A percentile compares a stretch with the other conserved stretches of the same genome.
Evolutionary conservation across 768 basidiomycete genomes (phyloP).

Genomic region (Boletellus sp.): DNA sequence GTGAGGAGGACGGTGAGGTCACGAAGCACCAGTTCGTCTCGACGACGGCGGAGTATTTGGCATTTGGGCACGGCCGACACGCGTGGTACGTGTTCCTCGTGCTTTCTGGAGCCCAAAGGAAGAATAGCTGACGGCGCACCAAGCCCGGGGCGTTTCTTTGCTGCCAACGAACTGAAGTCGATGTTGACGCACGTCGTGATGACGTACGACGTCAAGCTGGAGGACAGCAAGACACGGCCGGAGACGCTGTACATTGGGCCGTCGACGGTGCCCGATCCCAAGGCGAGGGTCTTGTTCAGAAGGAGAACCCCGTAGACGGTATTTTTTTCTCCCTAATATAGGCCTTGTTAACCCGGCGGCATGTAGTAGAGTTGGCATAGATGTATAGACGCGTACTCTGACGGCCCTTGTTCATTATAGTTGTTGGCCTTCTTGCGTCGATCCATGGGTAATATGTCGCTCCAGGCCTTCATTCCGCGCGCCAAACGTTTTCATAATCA

Average conservation of each 20-base stretch:
- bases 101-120: too few species aligned
- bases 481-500: too few species aligned
- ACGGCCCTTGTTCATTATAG: too few species aligned
- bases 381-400: too few species aligned
- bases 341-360: too few species aligned
- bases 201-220: conserved; percentile 21
- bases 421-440: too few species aligned
- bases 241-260: background rate
- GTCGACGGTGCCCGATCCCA: background rate
- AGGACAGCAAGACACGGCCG: background rate
- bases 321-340: too few species aligned
- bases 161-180: conserved; percentile 41
- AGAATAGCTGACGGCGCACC: background rate
- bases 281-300: conserved; percentile 10
- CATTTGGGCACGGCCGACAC: conserved; percentile 36
- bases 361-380: too few species aligned
- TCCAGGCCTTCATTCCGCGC: too few species aligned
- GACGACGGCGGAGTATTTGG: conserved; percentile 31
- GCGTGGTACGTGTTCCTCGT: conserved; percentile 24
- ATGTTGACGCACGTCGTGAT: conserved; percentile 45
- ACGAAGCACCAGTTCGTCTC: conserved; percentile 35
- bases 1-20: conserved; percentile 30
- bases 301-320: conserved; percentile 2
- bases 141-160: conserved; percentile 39
- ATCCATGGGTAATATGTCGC: too few species aligned